Evolutionary conservation across 164 flowering plant species (phyloP).

Genomic region (Protea cynaroides): DNA sequence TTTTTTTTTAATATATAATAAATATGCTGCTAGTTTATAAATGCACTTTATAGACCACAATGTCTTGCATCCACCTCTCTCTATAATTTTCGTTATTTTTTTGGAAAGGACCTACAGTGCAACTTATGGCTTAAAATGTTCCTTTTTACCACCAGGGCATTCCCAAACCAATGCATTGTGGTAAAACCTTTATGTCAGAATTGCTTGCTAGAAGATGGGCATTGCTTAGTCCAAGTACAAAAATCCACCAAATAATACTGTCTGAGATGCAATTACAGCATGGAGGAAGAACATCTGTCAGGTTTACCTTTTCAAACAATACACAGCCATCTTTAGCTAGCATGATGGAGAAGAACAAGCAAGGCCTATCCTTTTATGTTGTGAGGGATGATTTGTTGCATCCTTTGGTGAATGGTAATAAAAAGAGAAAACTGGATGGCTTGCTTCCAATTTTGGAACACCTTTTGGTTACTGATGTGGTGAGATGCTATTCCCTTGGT

Average conservation of each 20-base stretch:
- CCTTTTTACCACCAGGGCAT: constrained; percentile 19
- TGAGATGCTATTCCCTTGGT: constrained; percentile 28
- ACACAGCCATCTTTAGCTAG: constrained; percentile 37
- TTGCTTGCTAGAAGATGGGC: constrained; percentile 79
- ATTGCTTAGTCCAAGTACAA: constrained; percentile 49
- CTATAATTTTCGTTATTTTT: too few species aligned
- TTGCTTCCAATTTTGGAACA: constrained; percentile 77
- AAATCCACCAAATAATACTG: constrained; percentile 55
- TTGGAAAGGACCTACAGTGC: neutral
- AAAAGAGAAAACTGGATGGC: constrained; percentile 83
- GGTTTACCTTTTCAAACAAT: constrained; percentile 35
- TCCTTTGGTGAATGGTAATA: constrained; percentile 89
- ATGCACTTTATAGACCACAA: too few species aligned
- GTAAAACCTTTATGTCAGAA: constrained; percentile 33
- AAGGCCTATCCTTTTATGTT: constrained; percentile 50
- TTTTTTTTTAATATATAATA: too few species aligned
- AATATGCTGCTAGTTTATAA: too few species aligned
- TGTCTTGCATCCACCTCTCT: too few species aligned
- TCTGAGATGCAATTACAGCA: constrained; percentile 17
- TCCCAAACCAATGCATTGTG: constrained; percentile 15
- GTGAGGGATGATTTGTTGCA: constrained; percentile 94
- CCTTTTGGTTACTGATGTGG: constrained; percentile 74
- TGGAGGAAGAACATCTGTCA: constrained; percentile 15
- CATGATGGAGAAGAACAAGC: constrained; percentile 18
- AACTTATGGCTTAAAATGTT: neutral